These are phyloP conservation scores for Solanum piurae DNA, from an alignment of 257 asterid species.

Conservation along the genomic window DNA sequence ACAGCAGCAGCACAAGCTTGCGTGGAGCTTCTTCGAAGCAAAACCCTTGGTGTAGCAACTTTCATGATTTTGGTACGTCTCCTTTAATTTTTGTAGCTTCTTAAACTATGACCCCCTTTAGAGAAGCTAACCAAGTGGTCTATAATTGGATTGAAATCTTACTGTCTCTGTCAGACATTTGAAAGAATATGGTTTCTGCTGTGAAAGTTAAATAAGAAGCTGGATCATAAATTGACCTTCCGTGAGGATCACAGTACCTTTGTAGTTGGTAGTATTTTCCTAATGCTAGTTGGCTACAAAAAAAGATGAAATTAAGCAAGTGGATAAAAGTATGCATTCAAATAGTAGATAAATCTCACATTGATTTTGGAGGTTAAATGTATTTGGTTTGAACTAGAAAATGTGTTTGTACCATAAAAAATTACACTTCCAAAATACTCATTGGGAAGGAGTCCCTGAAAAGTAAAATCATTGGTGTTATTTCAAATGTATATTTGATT, in stretches of 20 bases:
- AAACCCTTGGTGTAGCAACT: slow-evolving; percentile 93
- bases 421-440: background rate
- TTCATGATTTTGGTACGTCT: slow-evolving; percentile 83
- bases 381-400: background rate
- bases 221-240: background rate
- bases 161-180: background rate
- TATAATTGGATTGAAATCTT: background rate
- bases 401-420: background rate
- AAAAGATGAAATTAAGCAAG: background rate
- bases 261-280: background rate
- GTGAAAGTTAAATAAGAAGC: background rate
- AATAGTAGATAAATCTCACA: background rate
- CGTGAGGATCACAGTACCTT: background rate
- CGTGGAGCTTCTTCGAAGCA: slow-evolving; percentile 71
- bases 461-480: background rate
- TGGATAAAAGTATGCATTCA: background rate
- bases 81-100: background rate
- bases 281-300: background rate
- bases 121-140: background rate
- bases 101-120: background rate
- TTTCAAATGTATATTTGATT: background rate
- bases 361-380: background rate
- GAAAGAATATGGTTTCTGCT: background rate
- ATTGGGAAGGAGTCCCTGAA: background rate
- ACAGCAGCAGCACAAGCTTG: slow-evolving; percentile 81